Conservation (phyloP, 1,284 basidiomycete species). For the Gomphus bonarii region DNA sequence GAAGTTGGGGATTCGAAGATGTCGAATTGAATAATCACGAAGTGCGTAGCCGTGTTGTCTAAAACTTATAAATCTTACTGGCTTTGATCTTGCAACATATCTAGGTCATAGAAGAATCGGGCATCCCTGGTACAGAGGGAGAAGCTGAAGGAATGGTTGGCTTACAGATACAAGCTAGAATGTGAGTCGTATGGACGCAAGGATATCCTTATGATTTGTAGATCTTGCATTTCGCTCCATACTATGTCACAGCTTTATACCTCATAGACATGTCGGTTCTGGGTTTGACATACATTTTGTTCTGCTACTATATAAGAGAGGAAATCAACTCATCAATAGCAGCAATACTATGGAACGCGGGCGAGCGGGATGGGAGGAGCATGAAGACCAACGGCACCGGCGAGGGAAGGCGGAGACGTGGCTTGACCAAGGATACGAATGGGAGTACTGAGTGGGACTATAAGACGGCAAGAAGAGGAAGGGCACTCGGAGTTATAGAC, state of each 20-base stretch:
- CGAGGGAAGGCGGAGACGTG: conserved; percentile 24
- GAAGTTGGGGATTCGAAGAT: conserved; percentile 78
- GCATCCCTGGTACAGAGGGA: conserved; percentile 48
- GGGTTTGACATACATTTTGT: conserved; percentile 3
- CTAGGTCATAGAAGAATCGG: conserved; percentile 53
- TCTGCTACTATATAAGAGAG: not conserved
- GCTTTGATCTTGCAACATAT: no score
- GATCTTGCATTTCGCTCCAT: not conserved
- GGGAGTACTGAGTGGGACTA: not conserved
- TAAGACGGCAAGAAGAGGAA: not conserved
- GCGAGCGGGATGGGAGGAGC: not conserved
- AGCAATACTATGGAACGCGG: not conserved
- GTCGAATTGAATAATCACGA: conserved; percentile 41
- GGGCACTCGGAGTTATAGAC: not conserved
- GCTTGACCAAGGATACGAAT: not conserved
- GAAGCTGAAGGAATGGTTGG: conserved; percentile 48
- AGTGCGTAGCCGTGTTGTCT: conserved; percentile 24
- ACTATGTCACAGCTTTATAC: not conserved
- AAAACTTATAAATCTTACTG: no score
- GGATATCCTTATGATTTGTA: not conserved
- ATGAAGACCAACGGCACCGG: conserved; percentile 17
- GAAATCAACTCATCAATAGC: not conserved
- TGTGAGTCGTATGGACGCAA: not conserved
- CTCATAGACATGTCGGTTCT: conserved; percentile 4
- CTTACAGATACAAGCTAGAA: conserved; percentile 25